Base-by-base conservation (phyloP, 2,329 filamentous ascomycete genomes). In the Ophiostoma novo-ulmi region DNA sequence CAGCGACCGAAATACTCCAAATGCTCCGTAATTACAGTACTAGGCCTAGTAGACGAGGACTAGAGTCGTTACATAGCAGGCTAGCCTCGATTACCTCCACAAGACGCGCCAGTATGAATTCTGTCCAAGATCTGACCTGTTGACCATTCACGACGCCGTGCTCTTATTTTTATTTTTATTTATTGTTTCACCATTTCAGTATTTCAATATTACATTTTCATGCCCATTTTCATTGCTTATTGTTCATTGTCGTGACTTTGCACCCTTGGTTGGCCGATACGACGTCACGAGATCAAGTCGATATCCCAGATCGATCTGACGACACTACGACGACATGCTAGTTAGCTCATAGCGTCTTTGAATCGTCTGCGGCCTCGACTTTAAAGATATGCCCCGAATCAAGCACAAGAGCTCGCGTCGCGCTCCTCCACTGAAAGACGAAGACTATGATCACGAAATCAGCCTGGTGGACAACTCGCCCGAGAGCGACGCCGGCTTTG, bases 391-490 rank as follows among this genome's bases (percentile, higher is more conserved):
- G 81, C 77, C 78, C 74, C 79, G 75, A 73, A 76, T 79, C 73
- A 79, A 76, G 69, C 75, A 80, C 73, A 81, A 82, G 74, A 84
- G 81, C 74, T 87, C 84, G 73, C 87, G 87, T 76, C 86, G 87
- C 76, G 84, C 81, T 52, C 77, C 81, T 69, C 80, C 81, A 70
- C 81, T 88, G 71, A 84, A 85, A 77, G 86, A 88, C 74, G 81
- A 80, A 77, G 87, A 90, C 75, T 90, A 89, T 76, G 88, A 90
- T 75, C 90, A 92, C 79, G 88, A 89, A 78, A 93, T 94, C 76
- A 80, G 78, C 74, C 85, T 94, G 52, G 82, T 91, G 74, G 89
- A 92, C 78, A 81, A 83, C 70, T 82, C 76, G 73, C 77, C 72
- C 44, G 69, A 44, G 65, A 5, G 11, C 22, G 52, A 58, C 13